These are phyloP conservation scores for Annulohypoxylon nitens DNA, from an alignment of 495 filamentous ascomycete genomes.

Conservation along the genomic window DNA sequence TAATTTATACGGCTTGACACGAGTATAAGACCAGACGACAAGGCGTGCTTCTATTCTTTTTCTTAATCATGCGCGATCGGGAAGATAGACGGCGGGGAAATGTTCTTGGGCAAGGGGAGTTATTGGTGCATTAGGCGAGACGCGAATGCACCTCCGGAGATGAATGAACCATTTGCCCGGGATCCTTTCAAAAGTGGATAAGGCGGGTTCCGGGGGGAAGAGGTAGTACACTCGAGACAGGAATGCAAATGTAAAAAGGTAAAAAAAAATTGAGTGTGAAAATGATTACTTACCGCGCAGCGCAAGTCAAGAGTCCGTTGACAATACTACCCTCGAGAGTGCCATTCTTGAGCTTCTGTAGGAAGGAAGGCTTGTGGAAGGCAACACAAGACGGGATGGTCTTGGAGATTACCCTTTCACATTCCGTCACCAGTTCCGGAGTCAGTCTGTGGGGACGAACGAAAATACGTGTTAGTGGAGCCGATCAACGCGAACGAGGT, in stretches of 20 bases:
- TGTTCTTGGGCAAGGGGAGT: slow-evolving; percentile 10
- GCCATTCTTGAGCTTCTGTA: slow-evolving; percentile 63
- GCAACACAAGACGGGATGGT: slow-evolving; percentile 65
- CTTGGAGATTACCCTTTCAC: slow-evolving; percentile 64
- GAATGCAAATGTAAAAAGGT: slow-evolving; percentile 8
- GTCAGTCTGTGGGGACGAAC: slow-evolving; percentile 56
- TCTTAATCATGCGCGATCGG: slow-evolving; percentile 31
- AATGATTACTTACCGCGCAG: slow-evolving; percentile 58
- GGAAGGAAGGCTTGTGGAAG: slow-evolving; percentile 66
- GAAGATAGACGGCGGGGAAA: slow-evolving; percentile 34
- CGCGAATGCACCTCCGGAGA: slow-evolving; percentile 43
- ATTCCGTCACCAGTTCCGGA: slow-evolving; percentile 63
- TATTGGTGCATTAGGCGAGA: slow-evolving; percentile 45
- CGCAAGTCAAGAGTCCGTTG: slow-evolving; percentile 62
- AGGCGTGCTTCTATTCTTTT: not conserved
- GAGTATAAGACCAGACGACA: not conserved
- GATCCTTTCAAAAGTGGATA: slow-evolving; percentile 46
- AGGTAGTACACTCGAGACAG: slow-evolving; percentile 5
- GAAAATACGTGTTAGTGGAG: slow-evolving; percentile 51
- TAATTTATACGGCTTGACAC: slow-evolving; percentile 17
- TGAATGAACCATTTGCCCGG: slow-evolving; percentile 50
- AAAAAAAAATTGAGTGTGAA: slow-evolving; percentile 7
- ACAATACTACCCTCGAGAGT: slow-evolving; percentile 62
- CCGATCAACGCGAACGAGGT: slow-evolving; percentile 47
- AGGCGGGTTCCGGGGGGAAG: slow-evolving; percentile 33